These are phyloP conservation scores for Nakaseomyces glabratus DNA, from an alignment of 1,139 yeast species.

Conservation along the genomic window DNA sequence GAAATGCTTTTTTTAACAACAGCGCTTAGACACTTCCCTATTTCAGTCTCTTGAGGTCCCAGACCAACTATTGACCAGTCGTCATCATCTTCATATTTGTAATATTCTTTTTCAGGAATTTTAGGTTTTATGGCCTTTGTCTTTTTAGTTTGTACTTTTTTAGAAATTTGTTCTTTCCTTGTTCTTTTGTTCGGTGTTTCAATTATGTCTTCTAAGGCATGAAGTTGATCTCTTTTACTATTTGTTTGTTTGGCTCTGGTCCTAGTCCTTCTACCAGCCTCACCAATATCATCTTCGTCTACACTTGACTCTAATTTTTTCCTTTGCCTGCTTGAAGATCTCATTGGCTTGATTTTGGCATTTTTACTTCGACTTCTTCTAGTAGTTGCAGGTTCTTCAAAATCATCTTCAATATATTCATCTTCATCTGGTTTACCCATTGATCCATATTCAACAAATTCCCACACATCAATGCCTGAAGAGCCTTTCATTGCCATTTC, in stretches of 20 bases:
- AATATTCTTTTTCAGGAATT: conserved; percentile 13
- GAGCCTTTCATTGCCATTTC: conserved; percentile 26
- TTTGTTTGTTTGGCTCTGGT: not conserved
- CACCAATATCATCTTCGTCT: conserved; percentile 8
- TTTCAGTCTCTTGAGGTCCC: conserved; percentile 28
- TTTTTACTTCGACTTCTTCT: conserved; percentile 11
- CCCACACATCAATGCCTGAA: conserved; percentile 27
- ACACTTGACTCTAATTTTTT: conserved; percentile 11
- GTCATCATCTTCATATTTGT: conserved; percentile 28
- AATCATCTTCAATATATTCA: conserved; percentile 12
- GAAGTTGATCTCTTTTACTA: not conserved
- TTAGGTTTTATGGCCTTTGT: conserved; percentile 7
- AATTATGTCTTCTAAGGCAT: conserved; percentile 6
- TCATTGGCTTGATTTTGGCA: conserved; percentile 10
- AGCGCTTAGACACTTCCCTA: conserved; percentile 16
- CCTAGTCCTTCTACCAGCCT: conserved; percentile 4
- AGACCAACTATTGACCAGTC: conserved; percentile 29
- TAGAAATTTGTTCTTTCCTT: conserved; percentile 1
- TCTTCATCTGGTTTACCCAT: conserved; percentile 21
- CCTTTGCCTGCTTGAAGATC: conserved; percentile 13
- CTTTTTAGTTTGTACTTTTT: conserved; percentile 5
- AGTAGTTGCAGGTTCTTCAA: conserved; percentile 6
- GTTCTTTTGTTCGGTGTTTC: conserved; percentile 7
- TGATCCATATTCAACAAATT: conserved; percentile 30
- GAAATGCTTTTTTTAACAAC: conserved; percentile 24